Conservation (phyloP, 108 stramenopile species). For the Epithemia pelagica region DNA sequence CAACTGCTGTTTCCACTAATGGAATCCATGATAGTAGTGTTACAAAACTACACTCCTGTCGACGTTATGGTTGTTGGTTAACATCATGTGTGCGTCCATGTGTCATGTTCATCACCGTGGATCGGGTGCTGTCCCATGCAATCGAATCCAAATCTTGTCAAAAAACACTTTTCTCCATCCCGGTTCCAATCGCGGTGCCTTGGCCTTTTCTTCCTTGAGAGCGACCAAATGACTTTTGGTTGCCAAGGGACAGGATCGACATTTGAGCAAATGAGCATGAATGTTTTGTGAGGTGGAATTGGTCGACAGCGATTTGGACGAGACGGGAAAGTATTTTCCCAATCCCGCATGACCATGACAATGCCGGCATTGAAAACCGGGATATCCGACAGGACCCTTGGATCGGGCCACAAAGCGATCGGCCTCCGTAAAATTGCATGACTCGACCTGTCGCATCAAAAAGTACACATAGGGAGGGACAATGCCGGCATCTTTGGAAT, state of each 20-base stretch:
- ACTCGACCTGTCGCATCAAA: conserved; percentile 57
- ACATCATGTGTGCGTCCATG: too few species aligned
- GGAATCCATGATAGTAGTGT: too few species aligned
- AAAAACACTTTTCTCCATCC: conserved; percentile 65
- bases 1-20: too few species aligned
- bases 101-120: too few species aligned
- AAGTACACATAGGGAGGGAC: conserved; percentile 55
- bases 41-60: too few species aligned
- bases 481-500: conserved; percentile 32
- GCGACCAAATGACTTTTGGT: conserved; percentile 41
- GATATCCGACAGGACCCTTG: conserved; percentile 54
- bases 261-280: conserved; percentile 56
- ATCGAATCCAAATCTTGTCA: conserved; percentile 50
- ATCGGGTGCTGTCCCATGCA: conserved; percentile 24
- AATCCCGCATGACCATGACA: conserved; percentile 63
- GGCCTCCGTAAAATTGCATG: conserved; percentile 51
- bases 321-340: conserved; percentile 62
- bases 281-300: conserved; percentile 66
- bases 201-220: conserved; percentile 43
- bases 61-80: too few species aligned
- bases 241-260: conserved; percentile 41
- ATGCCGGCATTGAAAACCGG: conserved; percentile 66
- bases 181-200: conserved; percentile 38
- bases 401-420: conserved; percentile 62
- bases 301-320: conserved; percentile 40